Base-by-base conservation (phyloP, 192 early-diverging fungal species). In the Coemansia sp. region DNA sequence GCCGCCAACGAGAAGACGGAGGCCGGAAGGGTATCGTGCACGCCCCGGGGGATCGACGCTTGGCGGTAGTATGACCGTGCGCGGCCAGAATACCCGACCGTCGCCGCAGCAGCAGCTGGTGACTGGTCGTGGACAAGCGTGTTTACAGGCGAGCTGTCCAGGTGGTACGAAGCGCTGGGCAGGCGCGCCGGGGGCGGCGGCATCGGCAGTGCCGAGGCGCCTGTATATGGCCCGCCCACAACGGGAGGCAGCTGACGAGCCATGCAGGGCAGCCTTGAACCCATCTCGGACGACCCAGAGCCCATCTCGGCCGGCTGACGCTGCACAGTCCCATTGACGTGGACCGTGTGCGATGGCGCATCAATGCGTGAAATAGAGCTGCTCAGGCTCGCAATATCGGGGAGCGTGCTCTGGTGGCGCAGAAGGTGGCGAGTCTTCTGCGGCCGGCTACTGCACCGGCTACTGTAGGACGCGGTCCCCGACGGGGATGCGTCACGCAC, bases 331-430 rank as follows among this genome's bases (percentile, higher is more conserved):
- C n/a, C n/a, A n/a, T n/a, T n/a, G n/a, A n/a, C n/a, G n/a, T n/a
- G n/a, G n/a, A n/a, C n/a, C n/a, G n/a, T n/a, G n/a, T n/a, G n/a
- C n/a, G n/a, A 9, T 11, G 7, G 2, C 37, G 1, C 13, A 10
- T 20, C 14, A 1, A 16, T 2, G 29, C 23, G 4, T 13, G 20
- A 5, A 12, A 30, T 8, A 21, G 2, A 16, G 25, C 22, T 26
- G 47, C 31, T 32, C 2, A 40, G 23, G 25, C 37, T 40, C 7
- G 31, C 18, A 12, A 60, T 45, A 17, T 65, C 54, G 7, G 62
- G 68, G 8, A 59, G 44, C 5, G 68, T 72, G 1, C 52, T 52
- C 54, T 72, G 68, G 34, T 72, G 68, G 23, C 68, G 56, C 44
- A 65, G 43, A 6, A 36, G 37, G 27, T 49, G 42, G 8, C 31